Base-by-base conservation (phyloP, 2,329 filamentous ascomycete genomes). In the Chaetoscypha palmicola region DNA sequence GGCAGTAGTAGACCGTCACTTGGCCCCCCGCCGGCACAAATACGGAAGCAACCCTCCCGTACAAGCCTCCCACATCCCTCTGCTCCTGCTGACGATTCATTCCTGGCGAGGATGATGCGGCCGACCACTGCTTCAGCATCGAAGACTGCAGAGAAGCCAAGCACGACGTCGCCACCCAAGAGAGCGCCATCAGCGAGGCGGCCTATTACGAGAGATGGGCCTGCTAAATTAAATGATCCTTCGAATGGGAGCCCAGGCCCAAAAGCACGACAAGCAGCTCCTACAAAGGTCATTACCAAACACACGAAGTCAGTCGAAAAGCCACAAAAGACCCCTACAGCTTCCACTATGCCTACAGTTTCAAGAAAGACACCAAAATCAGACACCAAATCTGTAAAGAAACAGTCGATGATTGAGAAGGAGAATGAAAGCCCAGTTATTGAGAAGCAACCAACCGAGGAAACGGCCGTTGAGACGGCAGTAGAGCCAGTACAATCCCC, bases 61-160 rank as follows among this genome's bases (percentile, higher is more conserved):
- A 70, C 72, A 47, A 72, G 73, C 39, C 50, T 70, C 5, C 62
- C 68, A 1, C 73, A 72, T 54, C 69, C 71, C 48, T 68, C 74
- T 20, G 70, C 69, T 36, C 73, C 74, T 14, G 70, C 83, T 1
- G 81, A 86, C 51, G 81, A 86, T 52, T 66, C 78, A 11, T 90
- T 90, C 64, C 66, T 90, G 20, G 83, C 83, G n/a, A 77, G 85
- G 41, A 88, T 90, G 84, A 89, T 83, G 78, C 72, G 84, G 31
- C 85, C 85, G 2, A 90, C 85, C 0, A 76, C 82, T 34, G 70
- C 77, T 35, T 86, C 81, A 4, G 73, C 81, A 7, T 80, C 72
- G 50, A 88, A 86, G 65, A 74, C 75, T 0, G 68, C 76, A 2
- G 82, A 86, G 4, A 87, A 85, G 65, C 61, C 61, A 1, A 65